Evolutionary conservation across 2,329 filamentous ascomycete genomes (phyloP).

Genomic region (Pseudopyricularia javanii): DNA sequence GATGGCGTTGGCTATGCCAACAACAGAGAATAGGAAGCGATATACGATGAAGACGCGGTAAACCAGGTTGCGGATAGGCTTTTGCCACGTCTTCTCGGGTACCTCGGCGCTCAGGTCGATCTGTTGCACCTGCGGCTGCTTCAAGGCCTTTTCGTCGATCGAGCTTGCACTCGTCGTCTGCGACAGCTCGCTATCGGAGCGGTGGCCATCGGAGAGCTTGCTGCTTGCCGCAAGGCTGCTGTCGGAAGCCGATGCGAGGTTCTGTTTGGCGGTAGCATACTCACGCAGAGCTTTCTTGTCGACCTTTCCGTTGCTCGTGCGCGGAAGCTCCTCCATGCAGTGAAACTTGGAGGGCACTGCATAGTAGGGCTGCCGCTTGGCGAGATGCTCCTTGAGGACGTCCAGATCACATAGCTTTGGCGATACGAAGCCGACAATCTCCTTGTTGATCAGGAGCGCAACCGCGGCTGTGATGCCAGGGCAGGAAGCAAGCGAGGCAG

Average conservation of each 20-base stretch:
- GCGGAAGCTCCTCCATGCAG: constrained; percentile 28
- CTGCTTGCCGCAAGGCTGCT: background rate
- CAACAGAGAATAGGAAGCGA: constrained; percentile 40
- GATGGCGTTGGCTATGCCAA: constrained; percentile 34
- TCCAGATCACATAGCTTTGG: constrained; percentile 13
- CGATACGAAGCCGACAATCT: constrained; percentile 34
- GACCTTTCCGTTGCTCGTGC: constrained; percentile 44
- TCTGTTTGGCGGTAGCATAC: constrained; percentile 11
- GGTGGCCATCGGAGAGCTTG: background rate
- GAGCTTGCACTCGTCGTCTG: background rate
- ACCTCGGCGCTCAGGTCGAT: constrained; percentile 5
- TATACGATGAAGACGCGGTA: constrained; percentile 37
- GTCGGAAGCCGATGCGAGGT: constrained; percentile 2
- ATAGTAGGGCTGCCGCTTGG: constrained; percentile 38
- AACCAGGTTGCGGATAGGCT: constrained; percentile 20
- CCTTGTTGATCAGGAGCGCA: constrained; percentile 30
- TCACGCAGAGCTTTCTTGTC: constrained; percentile 33
- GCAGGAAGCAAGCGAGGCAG: constrained; percentile 32
- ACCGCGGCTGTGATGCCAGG: constrained; percentile 33
- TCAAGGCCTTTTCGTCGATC: background rate
- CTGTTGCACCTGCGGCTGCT: background rate
- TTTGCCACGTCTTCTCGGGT: constrained; percentile 1
- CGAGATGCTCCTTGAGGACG: constrained; percentile 25
- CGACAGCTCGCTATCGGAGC: background rate
- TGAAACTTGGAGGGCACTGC: constrained; percentile 35